Percentiles rank a stretch among this genome's conserved stretches.
Conservation (phyloP, 345 rosid species). For the Cardamine occulta region DNA sequence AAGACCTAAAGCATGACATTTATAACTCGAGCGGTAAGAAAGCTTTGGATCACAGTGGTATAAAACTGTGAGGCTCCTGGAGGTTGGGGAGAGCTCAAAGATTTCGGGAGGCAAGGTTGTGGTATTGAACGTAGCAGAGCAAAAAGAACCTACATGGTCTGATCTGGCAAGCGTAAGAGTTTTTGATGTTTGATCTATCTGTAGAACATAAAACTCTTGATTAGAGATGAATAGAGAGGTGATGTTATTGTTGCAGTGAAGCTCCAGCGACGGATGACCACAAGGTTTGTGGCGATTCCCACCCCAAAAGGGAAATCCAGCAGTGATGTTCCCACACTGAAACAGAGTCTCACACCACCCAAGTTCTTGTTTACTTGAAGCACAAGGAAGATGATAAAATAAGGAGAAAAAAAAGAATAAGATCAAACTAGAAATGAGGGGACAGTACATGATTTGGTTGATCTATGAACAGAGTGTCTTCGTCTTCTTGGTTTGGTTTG, state of each 20-base stretch:
- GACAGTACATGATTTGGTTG: not conserved
- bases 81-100: not conserved
- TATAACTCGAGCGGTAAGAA: conserved; percentile 10
- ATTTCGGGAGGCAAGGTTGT: conserved; percentile 19
- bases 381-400: not conserved
- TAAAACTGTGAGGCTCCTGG: conserved; percentile 4
- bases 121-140: not conserved
- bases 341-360: not conserved
- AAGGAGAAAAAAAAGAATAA: not conserved
- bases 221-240: conserved; percentile 19
- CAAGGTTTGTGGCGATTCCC: not conserved
- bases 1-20: conserved; percentile 4
- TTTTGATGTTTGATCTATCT: not conserved
- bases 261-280: conserved; percentile 43
- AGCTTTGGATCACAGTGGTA: conserved; percentile 32
- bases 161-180: conserved; percentile 35
- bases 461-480: not conserved
- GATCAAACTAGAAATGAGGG: not conserved
- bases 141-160: conserved; percentile 22
- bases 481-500: no score
- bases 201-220: conserved; percentile 34
- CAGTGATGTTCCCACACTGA: conserved; percentile 40
- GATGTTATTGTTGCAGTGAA: conserved; percentile 32
- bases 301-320: conserved; percentile 55
- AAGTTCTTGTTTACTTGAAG: not conserved